These are phyloP conservation scores for Trypanosomatidae sp. DNA, from an alignment of 208 protist species.

Conservation along the genomic window DNA sequence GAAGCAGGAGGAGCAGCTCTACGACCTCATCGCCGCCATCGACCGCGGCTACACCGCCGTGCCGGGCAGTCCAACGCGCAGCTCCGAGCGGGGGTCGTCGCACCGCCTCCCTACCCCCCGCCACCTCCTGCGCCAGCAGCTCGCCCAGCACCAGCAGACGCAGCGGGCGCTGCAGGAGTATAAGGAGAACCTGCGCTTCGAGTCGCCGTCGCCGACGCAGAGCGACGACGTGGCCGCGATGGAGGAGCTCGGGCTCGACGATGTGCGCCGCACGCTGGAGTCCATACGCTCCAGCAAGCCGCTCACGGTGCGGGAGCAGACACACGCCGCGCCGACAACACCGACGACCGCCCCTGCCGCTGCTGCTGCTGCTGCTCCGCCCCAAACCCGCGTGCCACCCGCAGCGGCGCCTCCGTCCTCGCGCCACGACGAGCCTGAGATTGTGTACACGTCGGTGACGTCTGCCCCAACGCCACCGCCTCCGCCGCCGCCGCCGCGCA, in stretches of 20 bases:
- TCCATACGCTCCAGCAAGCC: constrained; percentile 36
- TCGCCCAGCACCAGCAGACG: constrained; percentile 65
- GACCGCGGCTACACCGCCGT: constrained; percentile 31
- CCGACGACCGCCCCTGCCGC: neutral
- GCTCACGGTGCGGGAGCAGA: constrained; percentile 6
- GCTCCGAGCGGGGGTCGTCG: constrained; percentile 16
- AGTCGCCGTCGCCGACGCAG: constrained; percentile 9
- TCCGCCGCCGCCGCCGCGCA: no score
- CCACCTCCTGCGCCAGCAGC: constrained; percentile 56
- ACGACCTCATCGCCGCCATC: constrained; percentile 47
- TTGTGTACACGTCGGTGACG: no score
- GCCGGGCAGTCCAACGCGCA: constrained; percentile 13
- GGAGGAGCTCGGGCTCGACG: constrained; percentile 27
- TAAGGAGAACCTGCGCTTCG: constrained; percentile 28
- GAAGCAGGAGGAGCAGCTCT: constrained; percentile 82
- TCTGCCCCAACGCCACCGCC: no score
- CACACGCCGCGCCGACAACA: neutral
- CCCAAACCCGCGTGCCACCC: neutral
- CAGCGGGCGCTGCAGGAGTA: constrained; percentile 51
- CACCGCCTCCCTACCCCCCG: constrained; percentile 40
- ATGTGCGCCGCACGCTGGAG: constrained; percentile 30
- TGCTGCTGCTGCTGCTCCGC: constrained; percentile 1
- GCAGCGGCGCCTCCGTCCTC: no score
- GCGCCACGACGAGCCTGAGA: no score
- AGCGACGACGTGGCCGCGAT: constrained; percentile 25